Evolutionary conservation across 768 basidiomycete genomes (phyloP).

Genomic region (Phanerodontia chrysosporium): DNA sequence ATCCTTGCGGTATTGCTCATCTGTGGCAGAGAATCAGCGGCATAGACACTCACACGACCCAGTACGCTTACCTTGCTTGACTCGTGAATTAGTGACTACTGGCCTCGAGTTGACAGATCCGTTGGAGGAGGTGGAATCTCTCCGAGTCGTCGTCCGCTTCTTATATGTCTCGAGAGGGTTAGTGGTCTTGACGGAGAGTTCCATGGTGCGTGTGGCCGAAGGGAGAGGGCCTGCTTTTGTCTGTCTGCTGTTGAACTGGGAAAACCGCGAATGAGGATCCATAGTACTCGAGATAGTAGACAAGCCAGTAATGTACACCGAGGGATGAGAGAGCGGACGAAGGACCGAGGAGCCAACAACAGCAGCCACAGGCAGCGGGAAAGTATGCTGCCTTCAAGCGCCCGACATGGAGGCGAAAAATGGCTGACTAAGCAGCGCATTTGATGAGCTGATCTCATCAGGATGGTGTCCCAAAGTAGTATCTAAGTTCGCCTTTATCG

Average conservation of each 20-base stretch:
- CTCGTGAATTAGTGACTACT: slow-evolving; percentile 74
- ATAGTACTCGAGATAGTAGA: slow-evolving; percentile 31
- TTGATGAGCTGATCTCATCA: background rate
- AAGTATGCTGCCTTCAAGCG: background rate
- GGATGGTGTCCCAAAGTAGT: background rate
- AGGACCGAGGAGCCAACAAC: background rate
- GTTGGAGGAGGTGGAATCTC: slow-evolving; percentile 20
- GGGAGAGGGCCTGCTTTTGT: slow-evolving; percentile 63
- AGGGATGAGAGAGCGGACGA: background rate
- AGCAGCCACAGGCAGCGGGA: slow-evolving; percentile 1
- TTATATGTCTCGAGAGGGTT: slow-evolving; percentile 40
- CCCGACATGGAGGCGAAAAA: slow-evolving; percentile 5
- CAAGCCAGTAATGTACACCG: background rate
- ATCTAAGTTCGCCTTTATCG: background rate
- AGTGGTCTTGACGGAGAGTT: slow-evolving; percentile 31
- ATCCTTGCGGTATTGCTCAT: slow-evolving; percentile 71
- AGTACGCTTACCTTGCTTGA: slow-evolving; percentile 47
- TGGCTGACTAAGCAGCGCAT: slow-evolving; percentile 11
- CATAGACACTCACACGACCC: background rate
- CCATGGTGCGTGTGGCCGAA: slow-evolving; percentile 42
- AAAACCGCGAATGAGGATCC: slow-evolving; percentile 75
- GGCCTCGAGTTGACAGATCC: slow-evolving; percentile 39
- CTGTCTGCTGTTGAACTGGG: slow-evolving; percentile 70
- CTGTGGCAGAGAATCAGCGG: slow-evolving; percentile 24
- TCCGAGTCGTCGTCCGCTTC: slow-evolving; percentile 31